These are phyloP conservation scores for Boechera retrofracta DNA, from an alignment of 345 rosid genomes.

Conservation along the genomic window DNA sequence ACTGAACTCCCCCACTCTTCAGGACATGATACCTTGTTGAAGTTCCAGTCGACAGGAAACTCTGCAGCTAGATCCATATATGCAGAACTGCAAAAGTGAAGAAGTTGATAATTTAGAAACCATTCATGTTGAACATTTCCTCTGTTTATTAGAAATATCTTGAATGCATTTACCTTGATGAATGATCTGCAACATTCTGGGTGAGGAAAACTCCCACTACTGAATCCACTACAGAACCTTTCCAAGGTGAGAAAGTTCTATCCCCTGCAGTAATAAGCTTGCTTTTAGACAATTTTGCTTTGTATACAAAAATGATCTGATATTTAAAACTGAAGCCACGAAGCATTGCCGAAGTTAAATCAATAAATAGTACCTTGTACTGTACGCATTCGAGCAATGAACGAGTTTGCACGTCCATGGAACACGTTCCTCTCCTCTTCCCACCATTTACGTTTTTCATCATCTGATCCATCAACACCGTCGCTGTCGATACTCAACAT, in stretches of 20 bases:
- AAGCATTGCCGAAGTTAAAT: not conserved
- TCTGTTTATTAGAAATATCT: conserved; percentile 6
- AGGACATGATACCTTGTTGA: conserved; percentile 38
- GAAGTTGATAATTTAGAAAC: conserved; percentile 24
- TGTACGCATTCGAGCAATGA: conserved; percentile 85
- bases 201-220: conserved; percentile 95
- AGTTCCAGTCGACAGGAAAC: conserved; percentile 57
- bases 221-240: conserved; percentile 94
- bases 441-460: conserved; percentile 72
- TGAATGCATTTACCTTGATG: conserved; percentile 67
- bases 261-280: conserved; percentile 61
- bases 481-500: conserved; percentile 62
- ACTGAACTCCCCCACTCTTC: conserved; percentile 52
- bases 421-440: conserved; percentile 70
- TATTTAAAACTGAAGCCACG: not conserved
- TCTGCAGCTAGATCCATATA: conserved; percentile 83
- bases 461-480: conserved; percentile 70
- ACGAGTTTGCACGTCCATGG: conserved; percentile 68
- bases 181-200: conserved; percentile 91
- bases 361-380: conserved; percentile 72
- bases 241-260: conserved; percentile 90
- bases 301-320: not conserved
- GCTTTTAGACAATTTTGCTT: not conserved
- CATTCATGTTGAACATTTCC: conserved; percentile 3
- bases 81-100: conserved; percentile 66